Percentiles rank a stretch among this genome's conserved stretches.
phyloP scores from a whole-genome alignment of 495 filamentous ascomycete genomes.

The Aspergillus indologenus region DNA sequence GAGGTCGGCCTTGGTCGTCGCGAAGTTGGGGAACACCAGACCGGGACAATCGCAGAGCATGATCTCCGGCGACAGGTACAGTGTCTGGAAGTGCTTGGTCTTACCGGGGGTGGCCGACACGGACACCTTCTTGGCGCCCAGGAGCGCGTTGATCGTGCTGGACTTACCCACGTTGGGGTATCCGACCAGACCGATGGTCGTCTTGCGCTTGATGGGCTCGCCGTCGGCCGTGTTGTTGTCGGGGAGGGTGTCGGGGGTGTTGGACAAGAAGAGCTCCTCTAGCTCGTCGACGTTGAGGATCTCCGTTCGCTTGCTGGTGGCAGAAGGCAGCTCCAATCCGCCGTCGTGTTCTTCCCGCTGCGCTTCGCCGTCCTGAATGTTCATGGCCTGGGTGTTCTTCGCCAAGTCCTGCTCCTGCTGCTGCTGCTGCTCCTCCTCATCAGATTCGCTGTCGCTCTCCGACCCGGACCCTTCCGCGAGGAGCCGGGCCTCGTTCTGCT shows the following conservation, averaged over 20 bases:
- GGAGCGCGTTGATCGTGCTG: conserved; percentile 96
- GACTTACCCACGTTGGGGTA: conserved; percentile 99
- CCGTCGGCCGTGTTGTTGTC: conserved; percentile 38
- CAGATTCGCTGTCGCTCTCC: conserved; percentile 48
- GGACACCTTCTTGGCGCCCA: conserved; percentile 97
- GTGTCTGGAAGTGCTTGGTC: conserved; percentile 99
- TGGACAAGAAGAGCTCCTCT: conserved; percentile 79
- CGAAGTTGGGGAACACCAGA: conserved; percentile 98
- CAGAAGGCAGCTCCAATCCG: conserved; percentile 24
- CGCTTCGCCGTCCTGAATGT: conserved; percentile 38
- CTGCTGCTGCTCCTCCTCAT: conserved; percentile 48
- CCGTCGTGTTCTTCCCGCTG: conserved; percentile 24
- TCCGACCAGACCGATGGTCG: conserved; percentile 89
- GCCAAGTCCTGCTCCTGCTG: conserved; percentile 46
- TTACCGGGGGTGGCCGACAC: conserved; percentile 97
- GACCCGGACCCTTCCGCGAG: conserved; percentile 41
- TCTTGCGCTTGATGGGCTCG: conserved; percentile 54
- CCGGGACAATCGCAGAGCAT: conserved; percentile 97
- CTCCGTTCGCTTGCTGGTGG: conserved; percentile 54
- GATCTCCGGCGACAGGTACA: conserved; percentile 84
- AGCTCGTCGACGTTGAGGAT: conserved; percentile 92
- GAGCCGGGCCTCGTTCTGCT: conserved; percentile 69
- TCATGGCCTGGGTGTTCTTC: conserved; percentile 35
- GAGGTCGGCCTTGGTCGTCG: conserved; percentile 92
- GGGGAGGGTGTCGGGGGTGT: conserved; percentile 54